Evolutionary conservation across 257 asterid genomes (phyloP), one percentile per base, ranked within the genome.

Genomic region (Plantago elongata): DNA sequence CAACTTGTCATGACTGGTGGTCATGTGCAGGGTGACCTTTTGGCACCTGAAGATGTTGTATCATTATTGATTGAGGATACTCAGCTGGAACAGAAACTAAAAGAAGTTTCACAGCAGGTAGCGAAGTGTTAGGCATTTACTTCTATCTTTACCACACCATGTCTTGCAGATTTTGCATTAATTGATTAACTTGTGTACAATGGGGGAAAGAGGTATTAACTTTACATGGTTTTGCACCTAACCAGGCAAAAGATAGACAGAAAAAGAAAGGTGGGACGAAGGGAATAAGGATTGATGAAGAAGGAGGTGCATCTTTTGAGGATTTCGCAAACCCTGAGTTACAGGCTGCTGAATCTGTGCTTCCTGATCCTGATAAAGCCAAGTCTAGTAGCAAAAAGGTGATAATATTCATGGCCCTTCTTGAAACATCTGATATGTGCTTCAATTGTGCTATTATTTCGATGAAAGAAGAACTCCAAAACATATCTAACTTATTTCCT

Each of bases 1-100:
- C 95, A 92, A 80, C 97, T 92, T 69, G 99, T 92, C 71, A 92
- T 92, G 99, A 92, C 97, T 0, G 99, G 97, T 5, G 97, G 97
- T 54, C 99, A 92, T 67, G 97, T 92, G 62, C 99, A 92, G 81
- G 99, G 99, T 16, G 99, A 92, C 51, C 88, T 89, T 65, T 73
- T 89, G 82, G 97, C 96, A 70, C 96, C 97, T n/a, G 99, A 92
- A 73, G 95, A 86, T 72, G 97, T 92, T 15, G 88, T 92, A 8
- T 89, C 99, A 11, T 81, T 92, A 70, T 64, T 89, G 71, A 85
- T 92, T 52, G 99, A 92, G 62, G 99, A 92, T 75, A 82, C 95
- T 44, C 99, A 83, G 45, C 71, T 92, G 77, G 99, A 92, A 74
- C 94, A 89, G 79, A 92, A 92, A 75, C 74, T 89, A 27, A 92